Base-by-base conservation (phyloP, 2,329 filamentous ascomycete species). In the Penicillium sp. region DNA sequence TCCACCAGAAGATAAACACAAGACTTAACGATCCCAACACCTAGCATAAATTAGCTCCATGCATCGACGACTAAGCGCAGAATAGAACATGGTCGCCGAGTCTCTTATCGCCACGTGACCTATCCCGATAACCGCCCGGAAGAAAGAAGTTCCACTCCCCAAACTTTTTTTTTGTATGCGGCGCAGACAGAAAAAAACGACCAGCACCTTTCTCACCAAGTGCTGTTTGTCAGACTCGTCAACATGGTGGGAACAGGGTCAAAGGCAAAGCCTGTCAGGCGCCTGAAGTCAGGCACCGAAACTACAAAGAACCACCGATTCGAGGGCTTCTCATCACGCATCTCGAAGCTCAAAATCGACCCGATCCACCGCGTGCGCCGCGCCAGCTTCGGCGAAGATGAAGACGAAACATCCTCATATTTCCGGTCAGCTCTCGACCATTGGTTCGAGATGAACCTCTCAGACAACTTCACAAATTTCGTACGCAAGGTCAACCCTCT, bases 391-490 rank as follows among this genome's bases (percentile, higher is more conserved):
- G 89, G 92, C 58, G 85, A 88, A 79, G 88, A 92, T 73, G 81
- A 88, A 67, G 85, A 87, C 56, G 82, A 87, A 21, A 85, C 86
- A 27, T 89, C 89, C n/a, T 97, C 93, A 18, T 94, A 96, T 75
- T 92, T 99, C 65, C 85, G 87, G 64, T 86, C 86, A 43, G 87
- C 91, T 1, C 79, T 97, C 60, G 86, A 92, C 60, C 90, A 90
- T 83, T 99, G 94, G 94, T 79, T 83, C 51, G 94, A 97, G 66
- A 84, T 96, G 73, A 97, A 97, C 75, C 81, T 97, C 59, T 92
- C 93, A 14, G 87, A 89, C 59, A 84, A 81, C 34, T 99, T 96
- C 69, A 85, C 85, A 46, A 79, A 81, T 40, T 97, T 99, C 75
- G 83, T 86, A 63, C 85, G 87, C 59, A 85, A 90, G 70, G 86